Conservation (phyloP, 768 basidiomycete species). For the Boletus reticuloceps region DNA sequence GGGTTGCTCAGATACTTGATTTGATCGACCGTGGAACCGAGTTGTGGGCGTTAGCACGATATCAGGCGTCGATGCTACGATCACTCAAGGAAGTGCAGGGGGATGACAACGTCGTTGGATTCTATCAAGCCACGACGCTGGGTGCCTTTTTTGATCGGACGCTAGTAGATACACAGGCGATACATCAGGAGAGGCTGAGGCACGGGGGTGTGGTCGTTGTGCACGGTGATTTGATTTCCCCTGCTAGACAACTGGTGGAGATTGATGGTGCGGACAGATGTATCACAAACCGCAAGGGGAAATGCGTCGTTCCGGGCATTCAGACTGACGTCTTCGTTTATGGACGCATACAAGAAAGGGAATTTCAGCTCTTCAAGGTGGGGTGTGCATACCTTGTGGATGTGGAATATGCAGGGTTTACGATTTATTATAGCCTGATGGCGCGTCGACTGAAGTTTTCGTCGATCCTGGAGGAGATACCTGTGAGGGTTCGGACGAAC, state of each 20-base stretch:
- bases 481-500: slow-evolving; percentile 81
- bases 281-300: slow-evolving; percentile 74
- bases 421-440: slow-evolving; percentile 55
- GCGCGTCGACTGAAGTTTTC: slow-evolving; percentile 82
- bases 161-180: slow-evolving; percentile 77
- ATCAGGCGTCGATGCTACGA: slow-evolving; percentile 81
- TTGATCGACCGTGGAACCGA: slow-evolving; percentile 1
- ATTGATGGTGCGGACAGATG: slow-evolving; percentile 46
- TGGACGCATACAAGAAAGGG: slow-evolving; percentile 76
- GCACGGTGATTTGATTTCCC: slow-evolving; percentile 56
- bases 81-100: slow-evolving; percentile 88
- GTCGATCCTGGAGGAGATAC: slow-evolving; percentile 82
- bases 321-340: slow-evolving; percentile 73
- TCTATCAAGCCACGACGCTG: slow-evolving; percentile 87
- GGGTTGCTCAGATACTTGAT: slow-evolving; percentile 27
- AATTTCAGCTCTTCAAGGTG: slow-evolving; percentile 88
- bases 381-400: slow-evolving; percentile 17
- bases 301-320: slow-evolving; percentile 90
- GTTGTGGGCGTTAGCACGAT: slow-evolving; percentile 53
- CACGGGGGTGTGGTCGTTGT: slow-evolving; percentile 85
- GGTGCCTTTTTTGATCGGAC: slow-evolving; percentile 85
- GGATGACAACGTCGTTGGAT: slow-evolving; percentile 90
- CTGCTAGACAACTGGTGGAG: background rate
- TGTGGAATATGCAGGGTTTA: slow-evolving; percentile 4
- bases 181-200: slow-evolving; percentile 81